Evolutionary conservation across 768 basidiomycete species (phyloP).

Genomic region (Lactarius evosmus): DNA sequence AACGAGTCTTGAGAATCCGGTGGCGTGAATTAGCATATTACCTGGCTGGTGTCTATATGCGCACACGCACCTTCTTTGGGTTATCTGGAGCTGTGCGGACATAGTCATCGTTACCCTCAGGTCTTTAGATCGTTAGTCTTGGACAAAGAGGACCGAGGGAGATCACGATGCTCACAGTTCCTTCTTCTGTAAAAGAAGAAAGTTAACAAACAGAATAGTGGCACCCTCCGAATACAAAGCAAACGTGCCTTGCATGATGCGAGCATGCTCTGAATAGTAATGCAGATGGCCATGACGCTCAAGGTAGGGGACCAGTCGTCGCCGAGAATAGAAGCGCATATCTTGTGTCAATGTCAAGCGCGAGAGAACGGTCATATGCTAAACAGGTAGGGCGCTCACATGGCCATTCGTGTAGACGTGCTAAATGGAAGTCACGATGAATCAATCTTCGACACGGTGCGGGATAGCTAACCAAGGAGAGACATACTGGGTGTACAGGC

Average conservation of each 20-base stretch:
- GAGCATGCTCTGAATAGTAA: conserved; percentile 89
- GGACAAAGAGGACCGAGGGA: conserved; percentile 1
- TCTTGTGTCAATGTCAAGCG: conserved; percentile 42
- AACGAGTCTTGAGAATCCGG: conserved; percentile 54
- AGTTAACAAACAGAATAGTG: background rate
- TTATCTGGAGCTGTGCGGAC: conserved; percentile 74
- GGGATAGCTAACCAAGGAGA: background rate
- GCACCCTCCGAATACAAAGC: conserved; percentile 5
- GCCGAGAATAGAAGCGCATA: conserved; percentile 87
- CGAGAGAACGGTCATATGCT: conserved; percentile 16
- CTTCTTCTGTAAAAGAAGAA: conserved; percentile 41
- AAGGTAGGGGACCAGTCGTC: conserved; percentile 90
- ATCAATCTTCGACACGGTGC: background rate
- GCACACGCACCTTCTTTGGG: conserved; percentile 70
- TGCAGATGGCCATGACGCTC: conserved; percentile 75
- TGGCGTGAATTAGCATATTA: conserved; percentile 13
- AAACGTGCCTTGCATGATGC: conserved; percentile 78
- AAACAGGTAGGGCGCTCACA: conserved; percentile 41
- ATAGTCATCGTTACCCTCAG: conserved; percentile 81
- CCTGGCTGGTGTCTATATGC: background rate
- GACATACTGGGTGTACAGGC: conserved; percentile 76
- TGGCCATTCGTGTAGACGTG: conserved; percentile 89
- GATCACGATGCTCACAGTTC: conserved; percentile 52
- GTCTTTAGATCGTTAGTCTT: conserved; percentile 42
- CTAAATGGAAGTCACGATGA: conserved; percentile 37